Conservation (phyloP, 768 basidiomycete species). For the Xerocomellus chrysenteron region DNA sequence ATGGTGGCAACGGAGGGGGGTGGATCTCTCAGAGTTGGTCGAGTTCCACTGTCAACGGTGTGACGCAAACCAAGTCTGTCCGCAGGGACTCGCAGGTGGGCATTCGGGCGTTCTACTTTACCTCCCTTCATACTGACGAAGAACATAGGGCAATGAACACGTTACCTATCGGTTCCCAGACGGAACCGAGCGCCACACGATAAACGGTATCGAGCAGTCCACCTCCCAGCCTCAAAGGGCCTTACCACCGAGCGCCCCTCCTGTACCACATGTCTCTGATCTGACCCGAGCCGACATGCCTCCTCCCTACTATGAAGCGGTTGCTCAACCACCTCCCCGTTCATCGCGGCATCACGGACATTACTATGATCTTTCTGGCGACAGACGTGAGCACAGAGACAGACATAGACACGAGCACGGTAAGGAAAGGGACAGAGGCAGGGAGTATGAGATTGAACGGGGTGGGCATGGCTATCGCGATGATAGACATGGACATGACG, state of each 20-base stretch:
- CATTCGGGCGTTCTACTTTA: neutral
- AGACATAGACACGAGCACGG: slow-evolving; percentile 13
- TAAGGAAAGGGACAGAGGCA: slow-evolving; percentile 5
- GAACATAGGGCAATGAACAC: slow-evolving; percentile 69
- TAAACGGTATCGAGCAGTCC: slow-evolving; percentile 63
- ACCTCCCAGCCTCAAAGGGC: slow-evolving; percentile 12
- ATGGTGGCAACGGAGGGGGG: slow-evolving; percentile 15
- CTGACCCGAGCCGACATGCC: neutral
- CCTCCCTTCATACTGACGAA: neutral
- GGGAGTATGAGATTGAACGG: slow-evolving; percentile 1
- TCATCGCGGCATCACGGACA: slow-evolving; percentile 20
- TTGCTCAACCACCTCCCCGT: slow-evolving; percentile 10
- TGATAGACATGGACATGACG: slow-evolving; percentile 1
- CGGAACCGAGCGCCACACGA: slow-evolving; percentile 60
- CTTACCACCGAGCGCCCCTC: slow-evolving; percentile 6
- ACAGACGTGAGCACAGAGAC: slow-evolving; percentile 13
- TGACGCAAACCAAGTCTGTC: slow-evolving; percentile 56
- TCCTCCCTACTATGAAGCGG: slow-evolving; percentile 23
- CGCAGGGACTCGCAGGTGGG: slow-evolving; percentile 60
- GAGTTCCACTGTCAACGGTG: slow-evolving; percentile 63
- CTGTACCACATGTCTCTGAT: neutral
- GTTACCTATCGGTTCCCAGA: slow-evolving; percentile 63
- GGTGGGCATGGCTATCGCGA: slow-evolving; percentile 2
- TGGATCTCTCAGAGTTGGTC: slow-evolving; percentile 58
- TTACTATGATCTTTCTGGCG: slow-evolving; percentile 7